These are phyloP conservation scores for Blepharisma stoltei DNA, from an alignment of 73 alveolate species.

Conservation along the genomic window DNA sequence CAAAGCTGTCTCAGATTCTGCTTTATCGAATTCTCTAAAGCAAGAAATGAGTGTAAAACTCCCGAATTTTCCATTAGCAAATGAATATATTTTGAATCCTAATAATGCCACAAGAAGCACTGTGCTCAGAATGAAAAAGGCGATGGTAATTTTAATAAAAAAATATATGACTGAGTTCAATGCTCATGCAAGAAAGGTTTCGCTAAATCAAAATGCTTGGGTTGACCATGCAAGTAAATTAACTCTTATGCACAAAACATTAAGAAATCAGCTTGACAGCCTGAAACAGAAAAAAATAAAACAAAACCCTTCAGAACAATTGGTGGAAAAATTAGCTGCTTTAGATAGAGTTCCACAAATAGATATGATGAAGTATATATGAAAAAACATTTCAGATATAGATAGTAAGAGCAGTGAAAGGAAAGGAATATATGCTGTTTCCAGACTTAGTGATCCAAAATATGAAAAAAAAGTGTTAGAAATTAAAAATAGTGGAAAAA, in stretches of 20 bases:
- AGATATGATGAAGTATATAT: constrained; percentile 6
- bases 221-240: background rate
- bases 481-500: too few relatives aligned
- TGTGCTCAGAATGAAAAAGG: constrained; percentile 11
- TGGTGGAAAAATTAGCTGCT: constrained; percentile 24
- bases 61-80: background rate
- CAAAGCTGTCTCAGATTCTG: constrained; percentile 9
- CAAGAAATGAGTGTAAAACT: background rate
- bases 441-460: too few relatives aligned
- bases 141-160: background rate
- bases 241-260: background rate
- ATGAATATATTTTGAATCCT: background rate
- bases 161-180: background rate
- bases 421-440: too few relatives aligned
- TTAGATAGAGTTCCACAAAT: constrained; percentile 23
- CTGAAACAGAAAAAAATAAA: background rate
- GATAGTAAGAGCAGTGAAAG: too few relatives aligned
- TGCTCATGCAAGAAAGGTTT: background rate
- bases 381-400: constrained; percentile 1
- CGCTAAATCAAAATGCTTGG: background rate
- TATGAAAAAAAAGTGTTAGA: too few relatives aligned
- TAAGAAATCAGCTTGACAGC: background rate
- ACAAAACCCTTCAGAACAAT: background rate
- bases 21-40: background rate
- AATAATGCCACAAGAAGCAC: constrained; percentile 3